Evolutionary conservation across 2,329 filamentous ascomycete species (phyloP).

Genomic region (Penicillium frequentans): DNA sequence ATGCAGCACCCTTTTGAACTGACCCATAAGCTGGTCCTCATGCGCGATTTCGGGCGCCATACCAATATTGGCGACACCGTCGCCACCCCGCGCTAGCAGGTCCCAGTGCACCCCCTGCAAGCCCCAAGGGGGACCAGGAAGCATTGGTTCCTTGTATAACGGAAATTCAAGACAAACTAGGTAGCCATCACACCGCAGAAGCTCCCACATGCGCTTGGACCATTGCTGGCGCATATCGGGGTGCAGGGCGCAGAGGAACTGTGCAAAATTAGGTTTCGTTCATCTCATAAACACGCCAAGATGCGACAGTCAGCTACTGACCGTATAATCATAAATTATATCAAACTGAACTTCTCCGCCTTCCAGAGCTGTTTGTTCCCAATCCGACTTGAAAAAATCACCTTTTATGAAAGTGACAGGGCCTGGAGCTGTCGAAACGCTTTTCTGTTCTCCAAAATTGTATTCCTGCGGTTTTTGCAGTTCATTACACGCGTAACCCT

Average conservation of each 20-base stretch:
- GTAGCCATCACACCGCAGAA: constrained; percentile 53
- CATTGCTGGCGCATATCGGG: constrained; percentile 53
- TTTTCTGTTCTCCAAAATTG: constrained; percentile 15
- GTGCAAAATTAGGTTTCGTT: background rate
- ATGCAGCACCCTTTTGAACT: constrained; percentile 31
- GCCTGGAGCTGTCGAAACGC: constrained; percentile 37
- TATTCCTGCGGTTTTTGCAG: constrained; percentile 14
- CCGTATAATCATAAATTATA: constrained; percentile 64
- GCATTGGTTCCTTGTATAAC: constrained; percentile 36
- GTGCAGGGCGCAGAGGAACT: constrained; percentile 67
- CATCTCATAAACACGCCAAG: background rate
- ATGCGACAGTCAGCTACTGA: constrained; percentile 37
- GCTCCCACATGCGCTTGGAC: constrained; percentile 53
- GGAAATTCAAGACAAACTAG: constrained; percentile 56
- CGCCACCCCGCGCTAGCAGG: constrained; percentile 32
- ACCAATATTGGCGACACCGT: constrained; percentile 11
- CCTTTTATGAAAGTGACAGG: constrained; percentile 57
- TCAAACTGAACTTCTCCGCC: constrained; percentile 56
- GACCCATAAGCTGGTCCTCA: too few species aligned
- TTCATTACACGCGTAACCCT: constrained; percentile 20
- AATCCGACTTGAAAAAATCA: constrained; percentile 67
- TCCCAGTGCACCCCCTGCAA: constrained; percentile 39
- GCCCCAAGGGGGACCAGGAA: constrained; percentile 42
- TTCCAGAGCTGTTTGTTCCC: constrained; percentile 44
- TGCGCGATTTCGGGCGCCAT: too few species aligned